Evolutionary conservation across 176 grass and related monocot genomes (phyloP), one percentile per base, ranked within the genome.

Genomic region (maize (Zea mays)): DNA sequence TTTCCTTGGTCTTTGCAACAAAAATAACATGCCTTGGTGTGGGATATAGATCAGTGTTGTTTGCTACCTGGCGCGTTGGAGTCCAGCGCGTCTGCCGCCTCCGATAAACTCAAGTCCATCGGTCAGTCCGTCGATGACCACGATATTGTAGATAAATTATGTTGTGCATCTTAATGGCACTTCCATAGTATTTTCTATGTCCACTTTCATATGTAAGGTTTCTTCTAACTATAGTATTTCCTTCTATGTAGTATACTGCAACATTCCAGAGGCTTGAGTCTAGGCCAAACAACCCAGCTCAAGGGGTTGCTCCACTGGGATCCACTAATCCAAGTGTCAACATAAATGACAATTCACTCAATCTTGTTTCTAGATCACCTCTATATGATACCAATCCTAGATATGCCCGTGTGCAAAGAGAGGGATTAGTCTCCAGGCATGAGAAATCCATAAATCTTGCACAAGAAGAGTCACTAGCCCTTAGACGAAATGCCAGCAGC

Each of bases 371-470:
- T 35, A 81, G 93, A 71, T 84, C 88, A 70, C 90, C 51, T 40
- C 86, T 86, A 52, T 97, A 88, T 65, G 88, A 92, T 63, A 81
- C 86, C 8, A 86, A 92, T 73, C 75, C 90, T 69, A 89, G 90
- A 86, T 92, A 83, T 81, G 59, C 86, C 71, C 86, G 80, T 50
- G 84, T 83, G 63, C 90, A 89, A 88, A 82, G 90, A 81, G 90
- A 89, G 65, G 90, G 91, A 67, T 88, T 97, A 85, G 88, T 97
- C 66, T 97, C 88, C 55, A 90, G 90, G 85, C 87, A 88, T 69
- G 93, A 97, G 1, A 97, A 97, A 70, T 97, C 85, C 50, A 80
- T 93, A 67, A 87, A 89, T 62, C 85, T 90, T 17, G 84, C 76
- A 4, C 90, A 97, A 83, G 93, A 86, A 83, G 89, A 92, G 14